Conservation (phyloP, 2,329 filamentous ascomycete genomes). For the Botryotinia calthae region DNA sequence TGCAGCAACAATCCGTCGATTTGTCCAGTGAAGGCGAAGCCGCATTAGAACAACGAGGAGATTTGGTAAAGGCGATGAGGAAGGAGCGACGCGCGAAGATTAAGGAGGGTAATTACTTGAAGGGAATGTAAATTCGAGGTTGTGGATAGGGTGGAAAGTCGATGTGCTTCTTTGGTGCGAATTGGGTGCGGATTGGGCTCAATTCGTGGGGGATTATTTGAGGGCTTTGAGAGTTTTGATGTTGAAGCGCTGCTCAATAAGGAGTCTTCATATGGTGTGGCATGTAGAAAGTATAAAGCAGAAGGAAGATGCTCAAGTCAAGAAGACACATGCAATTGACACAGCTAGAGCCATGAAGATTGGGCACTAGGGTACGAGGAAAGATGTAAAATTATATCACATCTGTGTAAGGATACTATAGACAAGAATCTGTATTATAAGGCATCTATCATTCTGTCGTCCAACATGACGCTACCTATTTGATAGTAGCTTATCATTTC, state of each 20-base stretch:
- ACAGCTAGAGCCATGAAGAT: background rate
- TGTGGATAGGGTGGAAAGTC: background rate
- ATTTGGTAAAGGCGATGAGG: constrained; percentile 69
- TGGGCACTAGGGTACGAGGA: background rate
- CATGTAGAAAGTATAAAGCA: background rate
- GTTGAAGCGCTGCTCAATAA: background rate
- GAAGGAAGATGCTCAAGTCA: background rate
- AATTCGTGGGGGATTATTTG: background rate
- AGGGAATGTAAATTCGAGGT: constrained; percentile 57
- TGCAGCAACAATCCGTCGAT: constrained; percentile 77
- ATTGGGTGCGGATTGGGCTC: background rate
- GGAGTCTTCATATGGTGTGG: background rate
- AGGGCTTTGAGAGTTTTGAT: background rate
- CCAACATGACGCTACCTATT: background rate
- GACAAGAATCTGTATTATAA: constrained; percentile 14
- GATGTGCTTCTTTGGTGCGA: background rate
- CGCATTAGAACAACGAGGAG: constrained; percentile 53
- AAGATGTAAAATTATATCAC: background rate
- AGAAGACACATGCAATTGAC: background rate
- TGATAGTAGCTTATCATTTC: background rate
- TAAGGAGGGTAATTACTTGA: constrained; percentile 84
- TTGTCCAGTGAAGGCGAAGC: constrained; percentile 50
- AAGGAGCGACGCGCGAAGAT: constrained; percentile 72
- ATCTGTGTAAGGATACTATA: constrained; percentile 7
- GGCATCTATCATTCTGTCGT: background rate